A percentile compares a stretch with the other conserved stretches of the same genome.
These are phyloP conservation scores for Eimeria zaria DNA, from an alignment of 169 alveolate species.

Conservation along the genomic window DNA sequence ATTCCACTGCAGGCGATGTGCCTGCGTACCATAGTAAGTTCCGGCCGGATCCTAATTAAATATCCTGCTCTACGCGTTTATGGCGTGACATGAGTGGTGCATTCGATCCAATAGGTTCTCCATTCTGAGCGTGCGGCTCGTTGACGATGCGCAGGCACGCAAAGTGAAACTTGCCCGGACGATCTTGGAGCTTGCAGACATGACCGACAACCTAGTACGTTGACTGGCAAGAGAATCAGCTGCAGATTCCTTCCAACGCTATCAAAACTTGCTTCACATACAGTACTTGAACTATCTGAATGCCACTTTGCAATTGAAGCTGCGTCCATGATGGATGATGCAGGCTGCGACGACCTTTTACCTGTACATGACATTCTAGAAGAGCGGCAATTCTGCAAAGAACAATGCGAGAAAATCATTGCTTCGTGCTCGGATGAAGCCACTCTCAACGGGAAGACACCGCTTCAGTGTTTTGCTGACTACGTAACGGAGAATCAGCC, in stretches of 20 bases:
- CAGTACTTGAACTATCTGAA: neutral
- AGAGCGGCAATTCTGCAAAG: slow-evolving; percentile 18
- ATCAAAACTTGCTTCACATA: neutral
- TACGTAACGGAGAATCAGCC: neutral
- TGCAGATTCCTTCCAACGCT: neutral
- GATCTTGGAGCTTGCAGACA: slow-evolving; percentile 43
- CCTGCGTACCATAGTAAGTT: slow-evolving; percentile 47
- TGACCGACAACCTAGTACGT: slow-evolving; percentile 72
- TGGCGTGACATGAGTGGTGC: neutral
- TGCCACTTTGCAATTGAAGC: neutral
- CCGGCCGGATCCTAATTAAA: neutral
- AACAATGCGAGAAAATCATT: slow-evolving; percentile 16
- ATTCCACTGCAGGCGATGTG: neutral
- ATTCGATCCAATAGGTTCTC: neutral
- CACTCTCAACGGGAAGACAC: neutral
- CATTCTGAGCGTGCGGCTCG: neutral
- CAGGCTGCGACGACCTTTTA: slow-evolving; percentile 67
- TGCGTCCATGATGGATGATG: slow-evolving; percentile 8
- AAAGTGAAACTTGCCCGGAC: slow-evolving; percentile 45
- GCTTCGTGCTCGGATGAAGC: slow-evolving; percentile 4
- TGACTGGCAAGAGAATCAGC: neutral
- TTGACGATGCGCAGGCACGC: slow-evolving; percentile 44
- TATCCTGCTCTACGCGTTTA: neutral
- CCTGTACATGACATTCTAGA: slow-evolving; percentile 34
- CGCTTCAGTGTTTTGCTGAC: slow-evolving; percentile 57